Evolutionary conservation across 352 stramenopile genomes (phyloP), one percentile per base, ranked within the genome.

Genomic region (Phytophthora multivora): DNA sequence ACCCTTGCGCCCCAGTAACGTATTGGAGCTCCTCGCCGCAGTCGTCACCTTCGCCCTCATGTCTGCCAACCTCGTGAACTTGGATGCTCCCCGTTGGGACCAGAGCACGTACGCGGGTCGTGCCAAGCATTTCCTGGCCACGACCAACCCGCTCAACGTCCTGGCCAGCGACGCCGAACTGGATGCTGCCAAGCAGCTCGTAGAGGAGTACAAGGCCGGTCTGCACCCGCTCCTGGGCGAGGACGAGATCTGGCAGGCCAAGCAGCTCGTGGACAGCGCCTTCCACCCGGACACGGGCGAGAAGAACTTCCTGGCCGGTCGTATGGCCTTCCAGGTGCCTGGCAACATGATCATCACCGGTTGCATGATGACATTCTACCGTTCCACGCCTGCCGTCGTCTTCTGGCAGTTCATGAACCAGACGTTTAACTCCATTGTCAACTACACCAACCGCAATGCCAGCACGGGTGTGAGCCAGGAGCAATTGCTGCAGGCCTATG

Each of bases 331-430:
- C 61, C 88, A 95, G 57, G 86, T 95, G 59, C 88, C 88, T 1
- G 85, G 83, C 28, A 96, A 97, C 71, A 96, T 97, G 83, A 66
- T 89, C 70, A 94, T 96, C 62, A 91, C 84, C 13, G 84, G 83
- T 63, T 91, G 82, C 63, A 94, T 94, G 85, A 88, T 94, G 79
- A 90, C 83, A 6, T 94, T 94, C 59, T 94, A 94, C 66, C 80
- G 81, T 19, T 90, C 79, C 19, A 91, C 80, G 25, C 85, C 85
- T 23, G 83, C 85, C 25, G 83, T 96, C 40, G 64, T 96, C 59
- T 92, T 96, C 60, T 96, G 88, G 88, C 88, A 88, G 73, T 95
- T 88, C 51, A 87, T 93, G 71, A 97, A 97, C 77, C 90, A 97
- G 68, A 95, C 82, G 16, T 97, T 96, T 66, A 97, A 97, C 73